phyloP scores from a whole-genome alignment of 495 filamentous ascomycete species.

The Penicillium psychrofluorescens region DNA sequence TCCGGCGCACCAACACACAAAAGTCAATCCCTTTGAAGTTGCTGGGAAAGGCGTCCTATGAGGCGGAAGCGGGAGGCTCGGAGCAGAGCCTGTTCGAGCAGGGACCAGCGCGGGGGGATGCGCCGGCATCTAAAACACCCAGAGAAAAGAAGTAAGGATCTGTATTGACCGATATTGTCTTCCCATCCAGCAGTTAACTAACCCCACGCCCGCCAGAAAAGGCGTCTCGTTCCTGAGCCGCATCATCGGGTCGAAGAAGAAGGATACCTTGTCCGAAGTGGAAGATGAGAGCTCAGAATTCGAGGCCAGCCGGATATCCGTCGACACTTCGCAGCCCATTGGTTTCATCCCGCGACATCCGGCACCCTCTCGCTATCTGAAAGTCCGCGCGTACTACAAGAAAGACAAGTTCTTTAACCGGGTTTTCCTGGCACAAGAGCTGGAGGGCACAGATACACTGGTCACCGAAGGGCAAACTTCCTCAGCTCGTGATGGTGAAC shows the following conservation, averaged over 20 bases:
- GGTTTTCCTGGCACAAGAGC: constrained; percentile 86
- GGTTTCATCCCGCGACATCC: constrained; percentile 86
- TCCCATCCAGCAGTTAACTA: not conserved
- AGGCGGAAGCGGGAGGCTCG: constrained; percentile 45
- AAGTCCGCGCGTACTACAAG: constrained; percentile 74
- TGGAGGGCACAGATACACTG: constrained; percentile 32
- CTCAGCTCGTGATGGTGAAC: constrained; percentile 28
- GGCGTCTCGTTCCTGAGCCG: constrained; percentile 87
- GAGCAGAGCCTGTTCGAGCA: constrained; percentile 34
- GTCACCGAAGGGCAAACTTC: constrained; percentile 19
- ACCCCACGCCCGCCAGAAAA: constrained; percentile 46
- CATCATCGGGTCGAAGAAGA: constrained; percentile 74
- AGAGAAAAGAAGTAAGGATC: constrained; percentile 66
- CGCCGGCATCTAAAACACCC: constrained; percentile 36
- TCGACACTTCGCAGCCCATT: constrained; percentile 73
- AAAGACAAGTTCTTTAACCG: constrained; percentile 75
- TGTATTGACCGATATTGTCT: not conserved
- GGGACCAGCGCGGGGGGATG: constrained; percentile 26
- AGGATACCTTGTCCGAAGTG: constrained; percentile 40
- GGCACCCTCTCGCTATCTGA: constrained; percentile 86
- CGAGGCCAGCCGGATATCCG: constrained; percentile 64
- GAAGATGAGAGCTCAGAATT: constrained; percentile 67
- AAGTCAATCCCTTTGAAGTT: constrained; percentile 60
- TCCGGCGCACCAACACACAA: constrained; percentile 74
- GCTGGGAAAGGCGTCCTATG: constrained; percentile 48